These are phyloP conservation scores for Papiliotrema terrestris DNA, from an alignment of 1,284 basidiomycete genomes.

Conservation along the genomic window DNA sequence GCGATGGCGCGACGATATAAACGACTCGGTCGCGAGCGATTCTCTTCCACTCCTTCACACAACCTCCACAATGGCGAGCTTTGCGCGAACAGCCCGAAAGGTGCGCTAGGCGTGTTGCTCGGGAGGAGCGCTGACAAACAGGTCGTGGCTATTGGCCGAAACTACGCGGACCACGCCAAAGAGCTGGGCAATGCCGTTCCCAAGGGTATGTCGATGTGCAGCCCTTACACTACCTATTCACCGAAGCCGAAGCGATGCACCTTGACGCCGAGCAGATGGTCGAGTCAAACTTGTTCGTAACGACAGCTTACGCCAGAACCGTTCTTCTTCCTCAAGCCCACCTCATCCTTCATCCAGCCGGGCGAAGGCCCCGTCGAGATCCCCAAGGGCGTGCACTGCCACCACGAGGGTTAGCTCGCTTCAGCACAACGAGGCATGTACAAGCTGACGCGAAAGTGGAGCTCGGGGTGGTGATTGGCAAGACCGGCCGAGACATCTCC, in stretches of 20 bases:
- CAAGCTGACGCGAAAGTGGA: conserved; percentile 63
- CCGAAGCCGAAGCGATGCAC: no score
- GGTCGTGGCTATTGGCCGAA: conserved; percentile 79
- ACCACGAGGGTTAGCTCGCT: conserved; percentile 74
- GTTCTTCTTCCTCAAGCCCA: conserved; percentile 98
- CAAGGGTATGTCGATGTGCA: conserved; percentile 52
- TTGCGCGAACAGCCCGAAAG: conserved; percentile 51
- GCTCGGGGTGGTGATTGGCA: conserved; percentile 92
- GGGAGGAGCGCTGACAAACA: neutral
- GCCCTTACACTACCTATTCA: no score
- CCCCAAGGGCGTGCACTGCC: conserved; percentile 74
- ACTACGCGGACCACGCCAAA: conserved; percentile 72
- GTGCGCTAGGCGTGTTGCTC: conserved; percentile 7
- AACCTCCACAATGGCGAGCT: conserved; percentile 38
- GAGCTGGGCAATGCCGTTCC: conserved; percentile 87
- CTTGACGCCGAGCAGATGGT: neutral
- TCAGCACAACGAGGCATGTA: neutral
- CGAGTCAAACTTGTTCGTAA: neutral
- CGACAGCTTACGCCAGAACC: conserved; percentile 58
- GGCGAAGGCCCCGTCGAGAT: conserved; percentile 72
- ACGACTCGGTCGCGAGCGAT: neutral
- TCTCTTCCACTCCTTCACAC: neutral
- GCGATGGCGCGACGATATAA: neutral
- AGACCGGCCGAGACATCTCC: conserved; percentile 74
- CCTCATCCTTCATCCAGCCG: conserved; percentile 76